Evolutionary conservation across 495 filamentous ascomycete species (phyloP), one percentile per base, ranked within the genome.

Genomic region (Pyrenula massariospora): DNA sequence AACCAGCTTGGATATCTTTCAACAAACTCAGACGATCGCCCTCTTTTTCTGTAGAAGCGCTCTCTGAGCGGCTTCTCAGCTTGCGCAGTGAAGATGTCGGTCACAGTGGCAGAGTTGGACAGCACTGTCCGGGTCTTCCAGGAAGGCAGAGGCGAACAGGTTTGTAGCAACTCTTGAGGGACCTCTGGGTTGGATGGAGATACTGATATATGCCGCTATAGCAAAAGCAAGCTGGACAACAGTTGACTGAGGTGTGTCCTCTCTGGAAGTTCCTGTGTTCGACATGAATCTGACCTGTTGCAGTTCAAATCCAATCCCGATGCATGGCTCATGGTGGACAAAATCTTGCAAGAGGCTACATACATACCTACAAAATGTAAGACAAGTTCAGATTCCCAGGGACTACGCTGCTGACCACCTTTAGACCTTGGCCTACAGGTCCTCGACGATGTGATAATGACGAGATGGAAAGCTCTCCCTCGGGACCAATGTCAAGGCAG

Each of bases 281-380:
- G 5, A 5, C 31, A 42, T 5, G 15, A 42, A 42, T 42, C 31
- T 56, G 3, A 25, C 36, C 51, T 51, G 19, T 51, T 12, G 31
- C 62, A 97, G 91, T 99, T 99, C 77, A 95, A 95, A 69, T 92
- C 97, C 74, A 93, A 96, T 63, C 91, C 91, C 42, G 93, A 99
- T 77, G 87, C 93, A 54, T 99, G 93, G 93, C 76, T 96, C 54
- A 79, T 95, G 67, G 93, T 96, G 59, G 93, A 96, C 64, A 91
- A 96, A 66, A 94, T 99, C 58, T 80, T 99, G 53, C 83, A 91
- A 69, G 83, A 90, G 62, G 85, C 94, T 54, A 84, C 83, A 67
- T 94, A 96, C 67, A 83, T 87, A 24, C 91, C 96, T 70, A 99
- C 93, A 25, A 99, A 99, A 78, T 98, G 91, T 93, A 71, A 63